Percentiles rank a stretch among this genome's conserved stretches.
phyloP scores from a whole-genome alignment of 2,329 filamentous ascomycete species.

The Sordariomycetes sp. region DNA sequence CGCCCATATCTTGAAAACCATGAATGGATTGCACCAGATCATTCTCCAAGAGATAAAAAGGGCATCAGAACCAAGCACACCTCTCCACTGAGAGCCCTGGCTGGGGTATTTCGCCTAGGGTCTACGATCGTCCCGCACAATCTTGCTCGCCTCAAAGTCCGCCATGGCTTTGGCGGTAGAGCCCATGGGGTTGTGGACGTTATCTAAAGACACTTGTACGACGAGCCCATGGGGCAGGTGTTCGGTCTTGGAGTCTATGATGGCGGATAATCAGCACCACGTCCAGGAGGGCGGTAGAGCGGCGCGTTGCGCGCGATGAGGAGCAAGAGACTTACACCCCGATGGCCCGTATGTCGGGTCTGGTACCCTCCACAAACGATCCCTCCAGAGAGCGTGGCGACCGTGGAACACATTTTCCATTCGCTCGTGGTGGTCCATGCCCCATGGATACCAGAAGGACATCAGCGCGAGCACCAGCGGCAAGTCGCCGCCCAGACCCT shows the following conservation, averaged over 20 bases:
- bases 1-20: too few species aligned
- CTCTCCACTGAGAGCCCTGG: too few species aligned
- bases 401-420: not conserved
- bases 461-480: slow-evolving; percentile 27
- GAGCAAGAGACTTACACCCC: not conserved
- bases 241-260: not conserved
- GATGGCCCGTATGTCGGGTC: not conserved
- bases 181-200: slow-evolving; percentile 11
- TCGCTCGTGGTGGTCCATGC: not conserved
- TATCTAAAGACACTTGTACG: slow-evolving; percentile 20
- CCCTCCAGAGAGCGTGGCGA: not conserved
- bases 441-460: slow-evolving; percentile 17
- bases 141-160: too few species aligned
- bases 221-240: slow-evolving; percentile 14
- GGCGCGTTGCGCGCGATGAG: not conserved
- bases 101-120: too few species aligned
- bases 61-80: too few species aligned
- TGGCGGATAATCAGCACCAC: not conserved
- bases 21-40: not conserved
- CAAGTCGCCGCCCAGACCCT: slow-evolving; percentile 25
- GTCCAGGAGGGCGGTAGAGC: not conserved
- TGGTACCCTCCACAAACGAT: not conserved
- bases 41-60: too few species aligned
- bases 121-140: too few species aligned
- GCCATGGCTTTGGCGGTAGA: slow-evolving; percentile 15